phyloP scores from a whole-genome alignment of 768 basidiomycete genomes.

The Collybiopsis confluens region DNA sequence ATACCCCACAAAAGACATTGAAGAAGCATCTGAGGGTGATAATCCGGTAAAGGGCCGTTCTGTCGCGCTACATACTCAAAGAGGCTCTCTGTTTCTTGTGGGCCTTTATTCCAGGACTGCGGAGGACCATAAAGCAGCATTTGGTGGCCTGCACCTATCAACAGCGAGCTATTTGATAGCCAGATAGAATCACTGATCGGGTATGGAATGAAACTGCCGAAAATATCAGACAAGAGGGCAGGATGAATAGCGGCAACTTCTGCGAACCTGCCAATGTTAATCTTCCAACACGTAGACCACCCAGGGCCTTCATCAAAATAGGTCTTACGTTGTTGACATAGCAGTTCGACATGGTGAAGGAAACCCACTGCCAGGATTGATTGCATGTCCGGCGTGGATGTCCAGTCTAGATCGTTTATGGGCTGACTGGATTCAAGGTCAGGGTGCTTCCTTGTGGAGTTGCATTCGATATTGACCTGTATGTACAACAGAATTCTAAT shows the following conservation, averaged over 20 bases:
- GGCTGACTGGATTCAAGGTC: slow-evolving; percentile 35
- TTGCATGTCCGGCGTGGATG: slow-evolving; percentile 82
- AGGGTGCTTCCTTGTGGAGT: too few relatives aligned
- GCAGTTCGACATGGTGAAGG: slow-evolving; percentile 68
- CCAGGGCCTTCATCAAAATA: slow-evolving; percentile 82
- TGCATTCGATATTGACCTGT: slow-evolving; percentile 40
- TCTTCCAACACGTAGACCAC: slow-evolving; percentile 68
- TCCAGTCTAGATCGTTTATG: slow-evolving; percentile 89
- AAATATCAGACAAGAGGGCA: neutral
- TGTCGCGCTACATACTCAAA: slow-evolving; percentile 79
- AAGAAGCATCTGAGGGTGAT: slow-evolving; percentile 89
- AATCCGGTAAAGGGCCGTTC: slow-evolving; percentile 86
- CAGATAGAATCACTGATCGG: slow-evolving; percentile 89
- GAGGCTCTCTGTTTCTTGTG: slow-evolving; percentile 40
- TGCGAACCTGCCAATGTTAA: slow-evolving; percentile 69
- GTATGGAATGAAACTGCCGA: slow-evolving; percentile 65
- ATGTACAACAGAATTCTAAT: slow-evolving; percentile 66
- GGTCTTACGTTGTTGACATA: slow-evolving; percentile 91
- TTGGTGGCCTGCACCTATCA: slow-evolving; percentile 80
- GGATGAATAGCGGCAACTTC: neutral
- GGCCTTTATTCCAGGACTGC: slow-evolving; percentile 14
- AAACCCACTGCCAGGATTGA: slow-evolving; percentile 92
- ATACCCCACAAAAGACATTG: slow-evolving; percentile 92
- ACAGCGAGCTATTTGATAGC: slow-evolving; percentile 77
- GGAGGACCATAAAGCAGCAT: slow-evolving; percentile 68